phyloP scores from a whole-genome alignment of 2,329 filamentous ascomycete genomes.

The Juglanconis juglandina region DNA sequence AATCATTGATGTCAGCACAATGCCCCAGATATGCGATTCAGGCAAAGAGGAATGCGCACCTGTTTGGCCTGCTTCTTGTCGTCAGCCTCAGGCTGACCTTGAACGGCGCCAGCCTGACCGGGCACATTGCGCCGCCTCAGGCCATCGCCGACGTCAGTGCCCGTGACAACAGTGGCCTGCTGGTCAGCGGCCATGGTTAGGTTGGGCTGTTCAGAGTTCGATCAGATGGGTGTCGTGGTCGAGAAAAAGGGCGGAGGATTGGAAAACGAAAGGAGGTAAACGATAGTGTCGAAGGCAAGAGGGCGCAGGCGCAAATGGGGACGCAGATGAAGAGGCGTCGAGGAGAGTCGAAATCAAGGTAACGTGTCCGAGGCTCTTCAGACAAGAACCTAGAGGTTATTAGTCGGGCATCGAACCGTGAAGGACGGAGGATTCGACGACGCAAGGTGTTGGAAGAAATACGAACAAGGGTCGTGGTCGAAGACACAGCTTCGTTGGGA shows the following conservation, averaged over 20 bases:
- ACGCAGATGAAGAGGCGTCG: neutral
- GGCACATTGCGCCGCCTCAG: conserved; percentile 55
- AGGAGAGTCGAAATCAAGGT: neutral
- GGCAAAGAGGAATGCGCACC: conserved; percentile 32
- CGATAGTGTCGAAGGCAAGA: conserved; percentile 9
- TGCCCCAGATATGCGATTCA: neutral
- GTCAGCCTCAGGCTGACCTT: conserved; percentile 41
- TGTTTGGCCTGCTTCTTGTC: conserved; percentile 57
- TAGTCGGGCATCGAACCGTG: conserved; percentile 7
- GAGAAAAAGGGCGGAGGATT: neutral
- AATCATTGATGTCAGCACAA: conserved; percentile 21
- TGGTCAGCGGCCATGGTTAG: conserved; percentile 48
- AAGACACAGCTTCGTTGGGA: conserved; percentile 13
- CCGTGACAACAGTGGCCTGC: conserved; percentile 55
- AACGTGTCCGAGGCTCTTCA: conserved; percentile 8
- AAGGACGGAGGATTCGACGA: neutral
- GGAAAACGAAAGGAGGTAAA: conserved; percentile 2
- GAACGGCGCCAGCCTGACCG: conserved; percentile 23
- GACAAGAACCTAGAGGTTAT: conserved; percentile 9
- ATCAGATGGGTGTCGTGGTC: neutral
- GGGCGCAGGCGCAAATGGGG: no score
- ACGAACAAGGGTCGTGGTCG: conserved; percentile 1
- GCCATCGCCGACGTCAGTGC: conserved; percentile 55
- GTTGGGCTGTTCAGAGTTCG: neutral
- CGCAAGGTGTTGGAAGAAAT: conserved; percentile 1